Conservation (phyloP, 129 eudicot genomes). For the Ambrosia artemisiifolia region DNA sequence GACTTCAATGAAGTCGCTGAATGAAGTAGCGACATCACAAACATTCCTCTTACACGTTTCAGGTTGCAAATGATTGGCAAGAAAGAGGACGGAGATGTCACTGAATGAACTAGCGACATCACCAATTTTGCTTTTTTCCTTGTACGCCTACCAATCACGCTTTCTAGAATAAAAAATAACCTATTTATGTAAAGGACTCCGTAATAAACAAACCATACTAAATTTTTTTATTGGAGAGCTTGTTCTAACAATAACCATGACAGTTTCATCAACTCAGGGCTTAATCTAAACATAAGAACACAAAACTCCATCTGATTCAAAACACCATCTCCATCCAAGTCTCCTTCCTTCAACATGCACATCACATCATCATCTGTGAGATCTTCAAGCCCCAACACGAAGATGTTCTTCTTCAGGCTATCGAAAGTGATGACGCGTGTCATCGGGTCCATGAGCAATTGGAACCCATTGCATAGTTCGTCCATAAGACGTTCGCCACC, state of each 20-base stretch:
- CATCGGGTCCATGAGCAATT: slow-evolving; percentile 33
- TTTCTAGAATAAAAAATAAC: no score
- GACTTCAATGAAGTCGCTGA: no score
- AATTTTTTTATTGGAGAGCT: neutral
- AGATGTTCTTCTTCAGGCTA: slow-evolving; percentile 42
- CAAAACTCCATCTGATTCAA: slow-evolving; percentile 55
- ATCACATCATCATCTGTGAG: slow-evolving; percentile 40
- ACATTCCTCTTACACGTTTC: no score
- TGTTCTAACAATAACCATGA: slow-evolving; percentile 22
- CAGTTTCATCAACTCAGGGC: slow-evolving; percentile 28
- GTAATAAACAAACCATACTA: neutral
- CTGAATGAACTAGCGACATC: no score
- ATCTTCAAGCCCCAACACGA: slow-evolving; percentile 28
- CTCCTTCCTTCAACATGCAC: slow-evolving; percentile 53
- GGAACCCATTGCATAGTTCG: slow-evolving; percentile 42
- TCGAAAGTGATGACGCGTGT: slow-evolving; percentile 43
- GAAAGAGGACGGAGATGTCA: no score
- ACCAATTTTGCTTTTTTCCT: no score
- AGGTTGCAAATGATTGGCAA: no score
- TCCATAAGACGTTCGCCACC: neutral
- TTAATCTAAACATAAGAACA: slow-evolving; percentile 47
- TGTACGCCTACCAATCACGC: no score
- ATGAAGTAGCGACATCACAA: no score
- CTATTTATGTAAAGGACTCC: no score
- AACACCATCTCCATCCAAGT: slow-evolving; percentile 45